Percentiles rank a stretch among this genome's conserved stretches.
These are phyloP conservation scores for Agrocybe pediades DNA, from an alignment of 768 basidiomycete species.

Conservation along the genomic window DNA sequence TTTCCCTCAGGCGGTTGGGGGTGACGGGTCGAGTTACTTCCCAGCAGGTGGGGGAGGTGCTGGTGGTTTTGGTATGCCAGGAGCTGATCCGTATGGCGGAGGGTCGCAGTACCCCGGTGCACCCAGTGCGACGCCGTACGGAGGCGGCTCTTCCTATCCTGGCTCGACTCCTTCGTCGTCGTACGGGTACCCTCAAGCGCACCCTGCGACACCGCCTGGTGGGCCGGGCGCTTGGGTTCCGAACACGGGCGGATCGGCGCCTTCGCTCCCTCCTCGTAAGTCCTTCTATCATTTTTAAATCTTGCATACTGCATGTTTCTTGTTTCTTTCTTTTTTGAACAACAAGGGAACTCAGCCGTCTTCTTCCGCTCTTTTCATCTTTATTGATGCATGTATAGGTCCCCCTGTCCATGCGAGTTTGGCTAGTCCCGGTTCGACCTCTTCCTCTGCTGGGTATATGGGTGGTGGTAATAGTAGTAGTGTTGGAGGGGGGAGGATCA, in stretches of 20 bases:
- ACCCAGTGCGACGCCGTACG: no score
- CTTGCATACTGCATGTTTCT: background rate
- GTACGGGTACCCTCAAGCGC: slow-evolving; percentile 10
- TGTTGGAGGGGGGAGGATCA: background rate
- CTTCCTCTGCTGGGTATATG: slow-evolving; percentile 3
- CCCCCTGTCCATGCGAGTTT: slow-evolving; percentile 7
- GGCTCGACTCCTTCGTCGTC: slow-evolving; percentile 1
- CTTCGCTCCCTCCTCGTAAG: slow-evolving; percentile 21
- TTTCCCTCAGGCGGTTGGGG: slow-evolving; percentile 26
- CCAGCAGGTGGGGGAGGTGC: slow-evolving; percentile 12
- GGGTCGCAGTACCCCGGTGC: slow-evolving; percentile 2
- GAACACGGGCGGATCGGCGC: background rate
- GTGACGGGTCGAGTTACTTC: no score
- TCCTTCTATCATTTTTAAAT: background rate
- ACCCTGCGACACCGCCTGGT: slow-evolving; percentile 13
- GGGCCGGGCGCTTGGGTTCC: slow-evolving; percentile 6
- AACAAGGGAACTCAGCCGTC: background rate
- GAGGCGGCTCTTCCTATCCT: slow-evolving; percentile 2
- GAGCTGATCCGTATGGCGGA: background rate
- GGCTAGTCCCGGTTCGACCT: no score
- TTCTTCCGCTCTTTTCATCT: slow-evolving; percentile 1
- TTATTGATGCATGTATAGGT: slow-evolving; percentile 9
- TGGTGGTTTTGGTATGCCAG: slow-evolving; percentile 11
- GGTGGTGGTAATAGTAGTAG: slow-evolving; percentile 1
- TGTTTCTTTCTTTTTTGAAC: background rate